Percentiles rank a stretch among this genome's conserved stretches.
Conservation (phyloP, 2,329 filamentous ascomycete genomes). For the Leptosphaerulina australis region DNA sequence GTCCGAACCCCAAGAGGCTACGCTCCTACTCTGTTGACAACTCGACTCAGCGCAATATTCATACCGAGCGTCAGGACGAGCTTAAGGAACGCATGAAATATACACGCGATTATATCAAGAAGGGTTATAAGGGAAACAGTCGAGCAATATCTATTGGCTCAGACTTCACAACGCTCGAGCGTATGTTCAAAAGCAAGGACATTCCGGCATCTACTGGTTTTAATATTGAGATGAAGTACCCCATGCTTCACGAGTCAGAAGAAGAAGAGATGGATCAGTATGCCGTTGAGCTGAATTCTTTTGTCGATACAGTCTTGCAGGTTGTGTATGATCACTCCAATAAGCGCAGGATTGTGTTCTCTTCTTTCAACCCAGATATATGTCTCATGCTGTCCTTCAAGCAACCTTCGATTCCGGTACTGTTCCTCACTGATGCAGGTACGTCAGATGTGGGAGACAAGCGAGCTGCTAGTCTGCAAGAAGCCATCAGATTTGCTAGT, state of each 20-base stretch:
- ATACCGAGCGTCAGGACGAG: conserved; percentile 55
- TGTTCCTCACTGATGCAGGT: conserved; percentile 92
- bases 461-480: conserved; percentile 86
- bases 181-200: conserved; percentile 75
- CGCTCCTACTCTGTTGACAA: conserved; percentile 67
- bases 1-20: conserved; percentile 41
- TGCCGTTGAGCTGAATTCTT: conserved; percentile 92
- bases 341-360: conserved; percentile 92
- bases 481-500: conserved; percentile 91
- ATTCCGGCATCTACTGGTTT: conserved; percentile 85
- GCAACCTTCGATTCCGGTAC: conserved; percentile 92
- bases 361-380: conserved; percentile 95
- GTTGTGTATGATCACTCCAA: conserved; percentile 87
- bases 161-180: conserved; percentile 92
- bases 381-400: conserved; percentile 95
- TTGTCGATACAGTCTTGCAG: conserved; percentile 88
- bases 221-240: conserved; percentile 99
- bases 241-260: conserved; percentile 94
- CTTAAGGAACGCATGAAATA: conserved; percentile 91
- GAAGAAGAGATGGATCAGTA: conserved; percentile 97
- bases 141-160: conserved; percentile 94
- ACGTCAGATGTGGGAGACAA: conserved; percentile 83
- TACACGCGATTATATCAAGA: conserved; percentile 90
- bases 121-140: conserved; percentile 95
- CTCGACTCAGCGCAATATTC: conserved; percentile 49